Evolutionary conservation across 148 eudicot species (phyloP).

Genomic region (Silene uniflora): DNA sequence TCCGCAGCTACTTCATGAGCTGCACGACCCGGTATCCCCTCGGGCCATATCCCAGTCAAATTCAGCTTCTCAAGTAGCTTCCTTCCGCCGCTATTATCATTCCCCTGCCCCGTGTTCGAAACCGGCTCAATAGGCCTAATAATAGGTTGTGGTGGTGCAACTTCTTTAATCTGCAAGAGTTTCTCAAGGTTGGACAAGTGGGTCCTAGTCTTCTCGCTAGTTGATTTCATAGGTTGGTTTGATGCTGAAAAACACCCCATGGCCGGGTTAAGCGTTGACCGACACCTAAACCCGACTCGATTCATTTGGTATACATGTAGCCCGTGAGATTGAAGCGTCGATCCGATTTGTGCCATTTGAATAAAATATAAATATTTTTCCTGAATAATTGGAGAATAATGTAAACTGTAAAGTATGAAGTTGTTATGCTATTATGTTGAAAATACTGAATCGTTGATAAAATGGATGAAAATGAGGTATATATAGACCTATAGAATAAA

Average conservation of each 20-base stretch:
- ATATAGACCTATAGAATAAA: conserved; percentile 12
- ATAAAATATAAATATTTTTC: conserved; percentile 13
- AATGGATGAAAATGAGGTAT: conserved; percentile 12
- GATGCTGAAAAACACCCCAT: neutral
- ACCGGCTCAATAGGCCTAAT: conserved; percentile 15
- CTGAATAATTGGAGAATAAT: too few species aligned
- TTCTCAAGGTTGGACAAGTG: conserved; percentile 67
- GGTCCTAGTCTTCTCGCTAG: conserved; percentile 32
- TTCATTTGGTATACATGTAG: conserved; percentile 25
- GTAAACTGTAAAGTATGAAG: neutral
- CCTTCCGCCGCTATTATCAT: conserved; percentile 14
- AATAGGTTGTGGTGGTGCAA: conserved; percentile 15
- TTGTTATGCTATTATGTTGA: conserved; percentile 6
- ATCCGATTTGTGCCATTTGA: conserved; percentile 34
- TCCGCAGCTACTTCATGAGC: conserved; percentile 60
- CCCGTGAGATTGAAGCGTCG: conserved; percentile 39
- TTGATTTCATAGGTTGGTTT: neutral
- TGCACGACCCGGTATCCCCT: conserved; percentile 33
- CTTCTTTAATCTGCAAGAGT: conserved; percentile 38
- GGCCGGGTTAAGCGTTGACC: conserved; percentile 34
- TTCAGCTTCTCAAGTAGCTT: conserved; percentile 42
- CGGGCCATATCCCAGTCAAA: conserved; percentile 60
- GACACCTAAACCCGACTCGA: conserved; percentile 36
- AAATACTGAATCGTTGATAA: neutral
- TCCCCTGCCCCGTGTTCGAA: neutral